Conservation (phyloP, 805 yeast species). For the Metschnikowia cubensis region DNA sequence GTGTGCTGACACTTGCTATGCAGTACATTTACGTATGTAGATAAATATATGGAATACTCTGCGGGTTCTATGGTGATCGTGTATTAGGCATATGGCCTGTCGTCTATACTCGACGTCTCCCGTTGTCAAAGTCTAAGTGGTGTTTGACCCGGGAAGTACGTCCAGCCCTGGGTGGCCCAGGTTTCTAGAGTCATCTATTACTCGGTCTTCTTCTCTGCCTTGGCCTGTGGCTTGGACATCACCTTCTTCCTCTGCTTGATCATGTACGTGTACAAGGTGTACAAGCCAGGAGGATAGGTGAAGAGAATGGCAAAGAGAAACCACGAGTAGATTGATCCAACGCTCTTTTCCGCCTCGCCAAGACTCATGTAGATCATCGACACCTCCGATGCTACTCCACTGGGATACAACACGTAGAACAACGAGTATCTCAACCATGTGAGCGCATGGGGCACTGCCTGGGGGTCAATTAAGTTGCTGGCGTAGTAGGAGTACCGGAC, state of each 20-base stretch:
- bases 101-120: not conserved
- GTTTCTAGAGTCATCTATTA: not conserved
- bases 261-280: constrained; percentile 83
- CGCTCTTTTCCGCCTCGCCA: constrained; percentile 54
- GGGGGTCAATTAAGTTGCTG: constrained; percentile 49
- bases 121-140: not conserved
- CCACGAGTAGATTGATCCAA: constrained; percentile 51
- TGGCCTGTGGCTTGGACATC: constrained; percentile 35
- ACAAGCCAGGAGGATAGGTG: constrained; percentile 83
- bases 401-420: constrained; percentile 79
- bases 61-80: not conserved
- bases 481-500: constrained; percentile 89
- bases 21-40: too few relatives aligned
- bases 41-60: too few relatives aligned
- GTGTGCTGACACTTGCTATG: too few relatives aligned
- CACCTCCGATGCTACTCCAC: constrained; percentile 87
- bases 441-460: constrained; percentile 53
- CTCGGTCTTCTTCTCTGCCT: constrained; percentile 13
- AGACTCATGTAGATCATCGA: constrained; percentile 65
- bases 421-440: constrained; percentile 77
- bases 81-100: not conserved
- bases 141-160: not conserved
- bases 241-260: constrained; percentile 80
- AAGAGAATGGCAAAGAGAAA: constrained; percentile 54
- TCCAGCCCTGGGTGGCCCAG: not conserved